Base-by-base conservation (phyloP, 228 moss, liverwort and hornwort genomes). In the Sphagnum fallax region DNA sequence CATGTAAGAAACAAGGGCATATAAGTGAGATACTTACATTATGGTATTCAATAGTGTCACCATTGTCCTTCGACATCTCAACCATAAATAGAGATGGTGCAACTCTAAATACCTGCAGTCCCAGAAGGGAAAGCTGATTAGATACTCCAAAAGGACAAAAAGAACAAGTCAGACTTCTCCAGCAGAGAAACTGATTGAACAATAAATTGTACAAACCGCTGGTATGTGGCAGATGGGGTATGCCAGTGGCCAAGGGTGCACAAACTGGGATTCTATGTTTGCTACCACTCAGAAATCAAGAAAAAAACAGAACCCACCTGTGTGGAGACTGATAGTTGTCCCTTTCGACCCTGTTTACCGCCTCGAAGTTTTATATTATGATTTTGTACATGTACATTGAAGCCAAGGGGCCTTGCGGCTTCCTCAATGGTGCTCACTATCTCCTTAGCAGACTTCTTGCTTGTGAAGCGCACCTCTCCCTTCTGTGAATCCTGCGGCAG, bases 331-430 rank as follows among this genome's bases (percentile, higher is more conserved):
- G 85, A 86, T 5, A 86, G 82, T 51, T 79, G 82, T 32, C 85
- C 85, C 72, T 86, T 86, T 51, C 82, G 76, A 74, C 85, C 85
- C 59, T 82, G 76, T 59, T 77, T 74, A 16, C 74, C 85, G 61
- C 85, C 85, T 71, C 79, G 85, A 10, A 82, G 65, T 52, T 79
- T 86, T 82, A 86, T 86, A 81, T 85, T 85, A 73, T 85, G 81
- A 64, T 85, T 62, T 16, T 78, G 75, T 67, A 74, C 81, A 61
- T 85, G 75, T 10, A 81, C 81, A 81, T 85, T 85, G 60, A 85
- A 85, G 48, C 85, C 85, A 16, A 85, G 79, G 6, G 85, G 85
- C 61, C 69, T 85, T 53, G 85, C 85, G 53, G 85, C 78, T 76
- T 81, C 85, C 69, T 85, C 85, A 48, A 85, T 85, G 62, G 78